Evolutionary conservation across 1,284 basidiomycete genomes (phyloP).

Genomic region (Ustilago bromivora): DNA sequence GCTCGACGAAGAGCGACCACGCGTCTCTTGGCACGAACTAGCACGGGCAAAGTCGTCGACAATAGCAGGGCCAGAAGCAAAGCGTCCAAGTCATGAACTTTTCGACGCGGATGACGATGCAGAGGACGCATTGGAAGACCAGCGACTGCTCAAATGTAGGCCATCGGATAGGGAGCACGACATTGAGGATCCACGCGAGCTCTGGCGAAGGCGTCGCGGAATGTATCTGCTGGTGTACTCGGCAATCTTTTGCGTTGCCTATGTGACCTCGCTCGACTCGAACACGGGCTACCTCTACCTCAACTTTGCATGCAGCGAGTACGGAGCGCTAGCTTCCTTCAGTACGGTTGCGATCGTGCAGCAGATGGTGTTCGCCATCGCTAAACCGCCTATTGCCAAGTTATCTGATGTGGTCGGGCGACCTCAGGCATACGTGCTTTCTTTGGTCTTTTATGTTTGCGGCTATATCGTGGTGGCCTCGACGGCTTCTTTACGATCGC

Average conservation of each 20-base stretch:
- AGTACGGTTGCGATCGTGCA: constrained; percentile 68
- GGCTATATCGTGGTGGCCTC: constrained; percentile 79
- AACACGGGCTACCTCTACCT: constrained; percentile 73
- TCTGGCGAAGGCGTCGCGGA: constrained; percentile 38
- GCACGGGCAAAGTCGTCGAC: constrained; percentile 6
- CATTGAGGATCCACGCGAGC: constrained; percentile 22
- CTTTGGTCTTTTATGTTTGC: constrained; percentile 72
- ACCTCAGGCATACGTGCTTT: constrained; percentile 75
- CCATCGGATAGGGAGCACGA: constrained; percentile 21
- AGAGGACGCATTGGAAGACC: constrained; percentile 22
- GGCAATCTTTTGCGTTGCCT: constrained; percentile 76
- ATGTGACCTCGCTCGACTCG: constrained; percentile 75
- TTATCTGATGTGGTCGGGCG: constrained; percentile 77
- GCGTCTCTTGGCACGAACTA: constrained; percentile 40
- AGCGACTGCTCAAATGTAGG: constrained; percentile 26
- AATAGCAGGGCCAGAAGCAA: constrained; percentile 11
- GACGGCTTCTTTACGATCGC: constrained; percentile 74
- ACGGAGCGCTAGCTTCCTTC: constrained; percentile 70
- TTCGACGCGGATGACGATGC: constrained; percentile 1
- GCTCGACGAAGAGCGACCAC: constrained; percentile 21
- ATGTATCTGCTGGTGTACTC: constrained; percentile 57
- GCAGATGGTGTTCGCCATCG: constrained; percentile 74
- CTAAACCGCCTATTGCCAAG: constrained; percentile 85
- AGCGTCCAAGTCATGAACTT: constrained; percentile 14
- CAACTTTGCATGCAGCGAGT: constrained; percentile 68